Base-by-base conservation (phyloP, 2,329 filamentous ascomycete species). In the Camptophora hylomeconis region DNA sequence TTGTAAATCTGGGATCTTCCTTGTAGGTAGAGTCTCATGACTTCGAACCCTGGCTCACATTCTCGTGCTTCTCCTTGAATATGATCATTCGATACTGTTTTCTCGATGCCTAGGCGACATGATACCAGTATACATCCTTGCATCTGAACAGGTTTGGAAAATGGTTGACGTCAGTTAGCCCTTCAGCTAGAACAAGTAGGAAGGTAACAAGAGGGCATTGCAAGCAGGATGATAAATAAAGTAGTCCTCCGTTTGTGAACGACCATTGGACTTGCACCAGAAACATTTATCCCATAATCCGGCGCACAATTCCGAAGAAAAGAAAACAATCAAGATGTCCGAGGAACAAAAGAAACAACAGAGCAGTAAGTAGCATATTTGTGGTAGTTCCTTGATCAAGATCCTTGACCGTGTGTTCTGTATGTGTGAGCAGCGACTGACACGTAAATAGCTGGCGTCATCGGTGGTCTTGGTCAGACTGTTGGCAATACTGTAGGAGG, bases 261-360 rank as follows among this genome's bases (percentile, higher is more conserved):
- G n/a, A 23, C 5, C 5, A n/a, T n/a, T 23, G 5, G n/a, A 23
- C 21, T 5, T 13, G 14, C 6, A 23, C 5, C 10, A n/a, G 6
- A 23, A 23, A 6, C 21, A 13, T 11, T 6, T 23, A 6, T 5
- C 6, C 5, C 5, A 23, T 5, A 11, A 23, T 23, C 11, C 21
- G 6, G 11, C 6, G 10, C 21, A n/a, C 14, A n/a, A 23, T 23
- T 13, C 5, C 14, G 10, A 23, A 5, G 11, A 11, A n/a, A 23
- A n/a, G 10, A 23, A 23, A 5, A 11, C 21, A 23, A 23, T 15
- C 9, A 26, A 5, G 8, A 31, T 31, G 29, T 31, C 29, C 6
- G 17, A 31, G 10, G 23, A 31, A 20, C 6, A 31, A 17, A 23
- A 24, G 20, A 10, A 24, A 24, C 28, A 24, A 25, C 12, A 31